Evolutionary conservation across 2,329 filamentous ascomycete genomes (phyloP).

Genomic region (Harringtonia lauricola): DNA sequence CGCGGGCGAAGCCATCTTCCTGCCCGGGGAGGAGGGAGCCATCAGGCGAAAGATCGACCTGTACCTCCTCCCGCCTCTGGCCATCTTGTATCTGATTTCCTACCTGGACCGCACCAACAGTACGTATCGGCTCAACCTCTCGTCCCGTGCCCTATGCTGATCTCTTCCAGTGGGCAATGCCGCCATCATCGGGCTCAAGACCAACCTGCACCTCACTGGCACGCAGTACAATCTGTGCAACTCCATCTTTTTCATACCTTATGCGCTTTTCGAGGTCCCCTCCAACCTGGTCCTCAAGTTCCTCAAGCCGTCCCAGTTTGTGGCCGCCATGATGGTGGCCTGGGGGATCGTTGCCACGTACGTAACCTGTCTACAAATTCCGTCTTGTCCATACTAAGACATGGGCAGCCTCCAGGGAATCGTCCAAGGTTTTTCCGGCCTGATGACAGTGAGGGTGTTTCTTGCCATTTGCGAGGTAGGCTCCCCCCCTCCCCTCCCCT

Average conservation of each 20-base stretch:
- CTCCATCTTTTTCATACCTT: slow-evolving; percentile 68
- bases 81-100: no score
- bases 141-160: no score
- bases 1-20: no score
- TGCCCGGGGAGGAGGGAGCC: no score
- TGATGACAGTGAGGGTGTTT: slow-evolving; percentile 40
- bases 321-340: slow-evolving; percentile 64
- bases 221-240: slow-evolving; percentile 63
- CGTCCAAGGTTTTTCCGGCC: slow-evolving; percentile 33
- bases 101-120: no score
- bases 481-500: no score
- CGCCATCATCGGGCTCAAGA: slow-evolving; percentile 47
- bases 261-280: slow-evolving; percentile 61
- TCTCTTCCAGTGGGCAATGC: no score
- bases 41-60: no score
- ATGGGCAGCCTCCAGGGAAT: slow-evolving; percentile 41
- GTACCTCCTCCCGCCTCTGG: no score
- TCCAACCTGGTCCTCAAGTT: slow-evolving; percentile 69
- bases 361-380: neutral
- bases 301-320: slow-evolving; percentile 61
- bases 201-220: slow-evolving; percentile 44
- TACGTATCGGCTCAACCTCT: no score
- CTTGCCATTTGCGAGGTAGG: slow-evolving; percentile 53
- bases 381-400: slow-evolving; percentile 27
- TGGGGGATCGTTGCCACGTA: slow-evolving; percentile 24